These are phyloP conservation scores for Prunus mume DNA, from an alignment of 306 rosid genomes.

Conservation along the genomic window DNA sequence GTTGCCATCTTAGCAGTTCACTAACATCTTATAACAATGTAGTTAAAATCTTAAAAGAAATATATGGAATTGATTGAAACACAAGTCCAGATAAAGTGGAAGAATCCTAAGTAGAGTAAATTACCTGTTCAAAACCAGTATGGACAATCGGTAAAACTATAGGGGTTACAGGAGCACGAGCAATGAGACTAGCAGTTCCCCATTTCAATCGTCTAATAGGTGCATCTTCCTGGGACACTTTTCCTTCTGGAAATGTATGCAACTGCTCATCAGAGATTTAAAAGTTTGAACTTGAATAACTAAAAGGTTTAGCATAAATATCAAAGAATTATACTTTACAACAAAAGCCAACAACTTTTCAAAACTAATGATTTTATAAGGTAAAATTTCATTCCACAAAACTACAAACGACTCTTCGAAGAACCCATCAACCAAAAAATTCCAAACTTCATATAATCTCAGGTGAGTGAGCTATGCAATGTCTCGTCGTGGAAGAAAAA, in stretches of 20 bases:
- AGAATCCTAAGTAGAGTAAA: neutral
- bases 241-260: slow-evolving; percentile 96
- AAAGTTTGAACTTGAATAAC: neutral
- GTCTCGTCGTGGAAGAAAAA: neutral
- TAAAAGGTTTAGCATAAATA: neutral
- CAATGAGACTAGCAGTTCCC: slow-evolving; percentile 97
- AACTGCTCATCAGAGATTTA: slow-evolving; percentile 42
- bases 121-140: slow-evolving; percentile 79
- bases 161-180: slow-evolving; percentile 75
- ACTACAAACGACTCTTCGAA: neutral
- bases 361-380: neutral
- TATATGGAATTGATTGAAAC: neutral
- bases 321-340: neutral
- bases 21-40: neutral
- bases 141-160: slow-evolving; percentile 82
- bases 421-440: neutral
- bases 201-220: slow-evolving; percentile 82
- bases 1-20: neutral
- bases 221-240: slow-evolving; percentile 73
- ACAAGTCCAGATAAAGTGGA: neutral
- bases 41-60: neutral
- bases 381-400: neutral
- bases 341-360: neutral
- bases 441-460: neutral
- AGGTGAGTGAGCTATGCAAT: neutral